Evolutionary conservation across 495 filamentous ascomycete genomes (phyloP).

Genomic region (Viridothelium virens): DNA sequence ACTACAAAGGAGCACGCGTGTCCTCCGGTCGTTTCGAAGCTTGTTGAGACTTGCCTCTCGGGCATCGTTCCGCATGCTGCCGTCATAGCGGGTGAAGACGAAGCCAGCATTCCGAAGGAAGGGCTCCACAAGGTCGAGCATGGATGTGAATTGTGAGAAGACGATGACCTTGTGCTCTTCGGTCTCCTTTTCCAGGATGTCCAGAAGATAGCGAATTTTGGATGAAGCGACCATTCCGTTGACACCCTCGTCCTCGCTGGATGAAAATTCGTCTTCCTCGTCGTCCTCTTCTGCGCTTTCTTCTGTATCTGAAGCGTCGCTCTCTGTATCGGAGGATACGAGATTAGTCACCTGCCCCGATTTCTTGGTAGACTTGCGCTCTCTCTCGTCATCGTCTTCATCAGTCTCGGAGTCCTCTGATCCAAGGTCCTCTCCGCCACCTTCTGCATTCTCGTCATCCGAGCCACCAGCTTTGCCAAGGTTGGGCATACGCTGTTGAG

Average conservation of each 20-base stretch:
- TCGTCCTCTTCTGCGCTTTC: conserved; percentile 27
- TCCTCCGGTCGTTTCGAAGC: conserved; percentile 62
- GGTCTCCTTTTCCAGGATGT: conserved; percentile 71
- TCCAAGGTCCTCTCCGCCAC: conserved; percentile 67
- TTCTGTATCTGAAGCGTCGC: conserved; percentile 35
- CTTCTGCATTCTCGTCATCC: conserved; percentile 81
- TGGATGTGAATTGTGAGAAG: conserved; percentile 94
- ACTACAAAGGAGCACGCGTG: conserved; percentile 79
- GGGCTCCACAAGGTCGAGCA: conserved; percentile 94
- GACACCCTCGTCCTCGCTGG: conserved; percentile 15
- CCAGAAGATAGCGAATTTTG: conserved; percentile 79
- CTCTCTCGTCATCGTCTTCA: conserved; percentile 40
- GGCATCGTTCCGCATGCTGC: conserved; percentile 86
- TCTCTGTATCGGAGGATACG: conserved; percentile 22
- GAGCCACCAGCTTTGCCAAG: conserved; percentile 72
- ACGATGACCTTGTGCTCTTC: conserved; percentile 87
- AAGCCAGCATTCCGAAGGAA: conserved; percentile 69
- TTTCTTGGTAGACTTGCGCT: conserved; percentile 30
- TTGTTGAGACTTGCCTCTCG: conserved; percentile 77
- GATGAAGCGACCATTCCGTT: conserved; percentile 60
- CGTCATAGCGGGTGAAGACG: conserved; percentile 83
- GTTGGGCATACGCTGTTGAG: conserved; percentile 46
- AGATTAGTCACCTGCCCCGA: conserved; percentile 27
- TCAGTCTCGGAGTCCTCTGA: conserved; percentile 50
- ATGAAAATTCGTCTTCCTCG: conserved; percentile 19